Percentiles rank a stretch among this genome's conserved stretches.
Conservation (phyloP, 2,329 filamentous ascomycete genomes). For the Xylaria sp. region DNA sequence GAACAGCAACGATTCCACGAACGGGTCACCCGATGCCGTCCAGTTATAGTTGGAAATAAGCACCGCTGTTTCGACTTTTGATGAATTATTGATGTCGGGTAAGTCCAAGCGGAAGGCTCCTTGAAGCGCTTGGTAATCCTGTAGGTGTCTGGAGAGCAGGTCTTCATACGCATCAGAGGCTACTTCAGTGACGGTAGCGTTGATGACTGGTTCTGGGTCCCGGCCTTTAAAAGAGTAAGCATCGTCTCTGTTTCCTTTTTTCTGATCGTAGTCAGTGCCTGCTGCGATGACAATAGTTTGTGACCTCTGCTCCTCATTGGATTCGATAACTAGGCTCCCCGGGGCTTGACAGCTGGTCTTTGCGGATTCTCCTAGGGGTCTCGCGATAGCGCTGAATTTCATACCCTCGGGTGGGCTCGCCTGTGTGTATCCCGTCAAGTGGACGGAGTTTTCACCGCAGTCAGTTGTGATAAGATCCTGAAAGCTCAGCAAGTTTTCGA, state of each 20-base stretch:
- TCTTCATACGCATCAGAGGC: slow-evolving; percentile 29
- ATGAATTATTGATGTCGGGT: slow-evolving; percentile 40
- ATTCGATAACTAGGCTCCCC: slow-evolving; percentile 27
- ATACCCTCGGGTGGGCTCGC: slow-evolving; percentile 12
- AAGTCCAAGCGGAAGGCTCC: slow-evolving; percentile 39
- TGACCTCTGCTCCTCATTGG: slow-evolving; percentile 21
- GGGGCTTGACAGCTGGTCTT: slow-evolving; percentile 13
- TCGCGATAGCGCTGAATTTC: slow-evolving; percentile 14
- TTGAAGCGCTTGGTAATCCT: slow-evolving; percentile 39
- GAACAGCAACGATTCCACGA: slow-evolving; percentile 48
- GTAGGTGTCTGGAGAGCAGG: slow-evolving; percentile 34
- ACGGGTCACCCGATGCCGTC: slow-evolving; percentile 41
- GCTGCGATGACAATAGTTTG: slow-evolving; percentile 40
- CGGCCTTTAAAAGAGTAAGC: slow-evolving; percentile 45
- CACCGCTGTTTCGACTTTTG: slow-evolving; percentile 34
- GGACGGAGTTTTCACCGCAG: slow-evolving; percentile 2
- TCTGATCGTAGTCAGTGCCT: slow-evolving; percentile 46
- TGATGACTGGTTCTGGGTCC: slow-evolving; percentile 39
- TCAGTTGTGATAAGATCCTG: slow-evolving; percentile 8
- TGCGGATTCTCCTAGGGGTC: neutral
- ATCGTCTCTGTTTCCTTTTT: slow-evolving; percentile 39
- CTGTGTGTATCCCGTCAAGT: slow-evolving; percentile 14
- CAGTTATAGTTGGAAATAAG: slow-evolving; percentile 33
- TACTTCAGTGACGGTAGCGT: slow-evolving; percentile 32
- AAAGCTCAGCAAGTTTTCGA: slow-evolving; percentile 38